Evolutionary conservation across 2,329 filamentous ascomycete species (phyloP).

Genomic region (Fusarium heterosporum): DNA sequence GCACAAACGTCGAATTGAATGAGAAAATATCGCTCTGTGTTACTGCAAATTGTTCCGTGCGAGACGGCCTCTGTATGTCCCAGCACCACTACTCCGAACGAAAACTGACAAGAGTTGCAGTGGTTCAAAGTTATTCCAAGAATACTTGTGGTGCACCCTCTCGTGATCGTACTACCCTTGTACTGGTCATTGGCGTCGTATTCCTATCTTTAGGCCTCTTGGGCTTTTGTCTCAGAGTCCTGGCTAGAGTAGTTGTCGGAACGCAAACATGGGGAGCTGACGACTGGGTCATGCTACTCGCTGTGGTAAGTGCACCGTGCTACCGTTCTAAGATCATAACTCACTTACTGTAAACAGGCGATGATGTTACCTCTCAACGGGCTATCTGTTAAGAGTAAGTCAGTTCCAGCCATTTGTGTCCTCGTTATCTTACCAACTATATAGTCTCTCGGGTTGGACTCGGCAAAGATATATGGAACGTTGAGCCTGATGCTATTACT

Average conservation of each 20-base stretch:
- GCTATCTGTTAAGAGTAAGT: slow-evolving; percentile 8
- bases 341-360: background rate
- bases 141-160: slow-evolving; percentile 14
- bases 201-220: slow-evolving; percentile 11
- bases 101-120: background rate
- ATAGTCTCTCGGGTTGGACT: slow-evolving; percentile 3
- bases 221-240: slow-evolving; percentile 15
- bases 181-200: slow-evolving; percentile 7
- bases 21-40: slow-evolving; percentile 20
- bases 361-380: slow-evolving; percentile 24
- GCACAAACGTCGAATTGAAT: slow-evolving; percentile 20
- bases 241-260: slow-evolving; percentile 18
- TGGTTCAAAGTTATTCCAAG: slow-evolving; percentile 20
- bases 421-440: accelerated
- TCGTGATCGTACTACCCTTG: slow-evolving; percentile 19
- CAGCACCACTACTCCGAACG: background rate
- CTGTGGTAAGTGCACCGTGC: background rate
- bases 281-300: slow-evolving; percentile 23
- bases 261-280: slow-evolving; percentile 25
- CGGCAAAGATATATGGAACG: slow-evolving; percentile 20
- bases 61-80: slow-evolving; percentile 8
- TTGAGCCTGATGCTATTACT: slow-evolving; percentile 12
- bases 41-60: slow-evolving; percentile 6
- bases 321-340: accelerated
- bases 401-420: accelerated